A percentile compares a stretch with the other conserved stretches of the same genome.
These are phyloP conservation scores for Erodium texanum DNA, from an alignment of 441 rosid species.

Conservation along the genomic window DNA sequence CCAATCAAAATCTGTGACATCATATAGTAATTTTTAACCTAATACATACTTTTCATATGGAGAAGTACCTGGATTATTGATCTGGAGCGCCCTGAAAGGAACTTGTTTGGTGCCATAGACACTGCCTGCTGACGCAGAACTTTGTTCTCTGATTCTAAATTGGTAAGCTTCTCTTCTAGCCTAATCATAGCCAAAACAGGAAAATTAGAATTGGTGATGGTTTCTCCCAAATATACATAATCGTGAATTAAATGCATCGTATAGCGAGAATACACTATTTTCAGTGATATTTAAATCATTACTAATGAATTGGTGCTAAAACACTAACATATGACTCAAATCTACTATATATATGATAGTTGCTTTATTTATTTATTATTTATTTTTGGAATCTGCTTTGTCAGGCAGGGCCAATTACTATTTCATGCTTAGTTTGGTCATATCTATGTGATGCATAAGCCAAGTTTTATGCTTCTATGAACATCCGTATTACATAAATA, in stretches of 20 bases:
- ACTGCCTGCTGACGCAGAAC: slow-evolving; percentile 94
- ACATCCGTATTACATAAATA: not conserved
- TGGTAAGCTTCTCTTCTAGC: slow-evolving; percentile 81
- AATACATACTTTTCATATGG: not conserved
- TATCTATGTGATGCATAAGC: too few relatives aligned
- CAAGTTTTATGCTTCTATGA: not conserved
- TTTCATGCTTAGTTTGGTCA: not conserved
- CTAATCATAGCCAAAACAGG: slow-evolving; percentile 29
- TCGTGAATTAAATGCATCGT: not conserved
- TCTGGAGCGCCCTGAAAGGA: slow-evolving; percentile 92
- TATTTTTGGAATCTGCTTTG: not conserved
- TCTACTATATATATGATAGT: not conserved
- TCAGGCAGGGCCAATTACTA: not conserved
- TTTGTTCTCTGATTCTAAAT: slow-evolving; percentile 90
- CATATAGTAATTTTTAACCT: not conserved
- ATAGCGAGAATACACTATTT: not conserved
- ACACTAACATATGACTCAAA: too few relatives aligned
- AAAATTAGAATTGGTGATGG: slow-evolving; percentile 8
- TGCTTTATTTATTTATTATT: not conserved
- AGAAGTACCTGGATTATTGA: slow-evolving; percentile 76
- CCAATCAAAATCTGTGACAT: slow-evolving; percentile 11
- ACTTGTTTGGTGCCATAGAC: slow-evolving; percentile 93
- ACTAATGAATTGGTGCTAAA: not conserved
- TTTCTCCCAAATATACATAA: slow-evolving; percentile 6
- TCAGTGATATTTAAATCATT: not conserved